phyloP scores from a whole-genome alignment of 805 yeast genomes.

The Wickerhamiella siamensis region DNA sequence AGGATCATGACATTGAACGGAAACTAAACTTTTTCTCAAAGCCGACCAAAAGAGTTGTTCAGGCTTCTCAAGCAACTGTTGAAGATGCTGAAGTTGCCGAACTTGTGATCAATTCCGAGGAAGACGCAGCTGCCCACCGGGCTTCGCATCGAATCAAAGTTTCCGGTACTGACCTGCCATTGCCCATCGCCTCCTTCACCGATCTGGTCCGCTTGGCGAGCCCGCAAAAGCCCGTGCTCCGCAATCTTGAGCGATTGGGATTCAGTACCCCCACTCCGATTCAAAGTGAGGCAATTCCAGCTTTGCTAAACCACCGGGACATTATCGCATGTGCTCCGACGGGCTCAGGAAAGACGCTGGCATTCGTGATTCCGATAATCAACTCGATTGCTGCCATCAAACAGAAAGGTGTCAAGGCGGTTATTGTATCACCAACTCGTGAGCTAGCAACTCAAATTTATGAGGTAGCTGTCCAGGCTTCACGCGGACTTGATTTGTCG shows the following conservation, averaged over 20 bases:
- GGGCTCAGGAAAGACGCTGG: slow-evolving; percentile 94
- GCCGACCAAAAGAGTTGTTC: slow-evolving; percentile 1
- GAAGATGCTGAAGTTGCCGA: background rate
- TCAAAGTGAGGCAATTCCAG: slow-evolving; percentile 82
- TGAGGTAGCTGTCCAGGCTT: slow-evolving; percentile 46
- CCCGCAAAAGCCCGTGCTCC: slow-evolving; percentile 41
- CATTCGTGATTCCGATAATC: slow-evolving; percentile 71
- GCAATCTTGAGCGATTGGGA: slow-evolving; percentile 51
- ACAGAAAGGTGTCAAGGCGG: slow-evolving; percentile 44
- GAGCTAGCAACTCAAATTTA: slow-evolving; percentile 83
- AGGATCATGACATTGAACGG: slow-evolving; percentile 40
- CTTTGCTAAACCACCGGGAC: slow-evolving; percentile 54
- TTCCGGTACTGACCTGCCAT: slow-evolving; percentile 73
- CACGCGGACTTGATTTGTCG: slow-evolving; percentile 40
- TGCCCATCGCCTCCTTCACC: slow-evolving; percentile 80
- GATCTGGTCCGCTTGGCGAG: slow-evolving; percentile 60
- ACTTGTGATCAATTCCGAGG: slow-evolving; percentile 31
- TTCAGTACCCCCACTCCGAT: slow-evolving; percentile 85
- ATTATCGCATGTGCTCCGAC: slow-evolving; percentile 93
- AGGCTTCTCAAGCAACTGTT: background rate
- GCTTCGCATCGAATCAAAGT: slow-evolving; percentile 51
- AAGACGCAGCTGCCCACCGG: slow-evolving; percentile 50
- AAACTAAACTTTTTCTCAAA: slow-evolving; percentile 75
- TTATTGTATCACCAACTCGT: slow-evolving; percentile 85
- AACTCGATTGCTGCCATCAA: slow-evolving; percentile 30